Evolutionary conservation across 306 rosid species (phyloP), one percentile per base, ranked within the genome.

Genomic region (Fagus sylvatica): DNA sequence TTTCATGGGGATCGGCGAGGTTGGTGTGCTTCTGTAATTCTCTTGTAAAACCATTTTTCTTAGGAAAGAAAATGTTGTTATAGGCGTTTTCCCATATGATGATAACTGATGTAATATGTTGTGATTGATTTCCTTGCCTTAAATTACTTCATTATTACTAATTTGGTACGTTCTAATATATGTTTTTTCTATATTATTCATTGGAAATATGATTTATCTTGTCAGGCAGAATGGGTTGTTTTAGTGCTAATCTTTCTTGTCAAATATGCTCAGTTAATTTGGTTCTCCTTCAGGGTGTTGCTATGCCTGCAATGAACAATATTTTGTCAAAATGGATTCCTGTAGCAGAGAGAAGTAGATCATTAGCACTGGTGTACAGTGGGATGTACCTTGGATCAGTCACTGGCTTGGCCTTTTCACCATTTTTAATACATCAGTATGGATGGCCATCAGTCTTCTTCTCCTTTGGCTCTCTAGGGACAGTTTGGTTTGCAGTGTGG

Each of bases 361-460:
- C 98, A 28, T 86, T 95, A 73, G 96, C 99, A 1, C 82, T 96
- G 54, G 99, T 96, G 59, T 96, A 96, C 88, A 96, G 99, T 77
- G 99, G 99, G 74, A 96, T 96, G 99, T 96, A 96, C 88, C 93
- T 96, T 74, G 99, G 99, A 73, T 96, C 99, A 37, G 99, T 96
- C 76, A 89, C 98, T 59, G 99, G 99, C 79, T 81, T 96, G 76
- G 97, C 99, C 76, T 96, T 96, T 86, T 96, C 99, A 49, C 99
- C 99, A 17, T 81, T 90, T 74, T 80, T 96, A 40, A 91, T 96
- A 75, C 99, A 96, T 66, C 91, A 91, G 73, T 93, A 53, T 83
- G 99, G 99, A 81, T 95, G 99, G 99, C 98, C 99, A 15, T 95
- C 99, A 6, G 99, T 95, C 53, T 96, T 96, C 78, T 96, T 86